Percentiles rank a stretch among this genome's conserved stretches.
phyloP scores from a whole-genome alignment of 176 grass and related monocot genomes.

The Carex myosuroides region DNA sequence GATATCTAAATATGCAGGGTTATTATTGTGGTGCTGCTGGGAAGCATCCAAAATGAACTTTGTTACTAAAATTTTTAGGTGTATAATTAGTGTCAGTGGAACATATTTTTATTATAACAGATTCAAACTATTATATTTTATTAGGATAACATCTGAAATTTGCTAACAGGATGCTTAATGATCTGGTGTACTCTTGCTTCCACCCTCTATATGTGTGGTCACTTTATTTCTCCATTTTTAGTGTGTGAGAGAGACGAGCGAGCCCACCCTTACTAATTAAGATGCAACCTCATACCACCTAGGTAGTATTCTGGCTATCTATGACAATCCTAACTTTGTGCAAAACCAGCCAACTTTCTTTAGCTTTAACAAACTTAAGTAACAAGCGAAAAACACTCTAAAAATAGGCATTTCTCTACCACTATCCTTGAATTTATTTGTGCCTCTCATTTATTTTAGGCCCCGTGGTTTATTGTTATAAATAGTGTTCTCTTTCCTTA shows the following conservation, averaged over 20 bases:
- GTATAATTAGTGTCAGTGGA: not conserved
- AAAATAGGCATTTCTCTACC: not conserved
- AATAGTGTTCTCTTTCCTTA: not conserved
- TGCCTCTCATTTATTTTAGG: not conserved
- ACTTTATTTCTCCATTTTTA: conserved; percentile 3
- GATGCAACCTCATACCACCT: not conserved
- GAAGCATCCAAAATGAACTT: not conserved
- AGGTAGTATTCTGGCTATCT: not conserved
- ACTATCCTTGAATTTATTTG: not conserved
- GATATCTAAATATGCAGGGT: not conserved
- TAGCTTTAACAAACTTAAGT: conserved; percentile 13
- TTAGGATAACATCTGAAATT: not conserved
- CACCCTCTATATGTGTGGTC: not conserved
- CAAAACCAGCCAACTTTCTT: not conserved
- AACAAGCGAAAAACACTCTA: not conserved
- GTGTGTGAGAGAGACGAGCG: not conserved
- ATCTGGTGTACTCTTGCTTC: not conserved
- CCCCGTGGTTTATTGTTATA: not conserved
- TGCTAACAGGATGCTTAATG: not conserved
- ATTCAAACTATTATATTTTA: not conserved
- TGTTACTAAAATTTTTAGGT: not conserved
- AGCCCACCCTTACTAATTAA: not conserved
- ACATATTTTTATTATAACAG: not conserved
- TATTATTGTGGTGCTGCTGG: not conserved
- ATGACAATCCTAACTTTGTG: not conserved